These are phyloP conservation scores for Cryptococcus deneoformans DNA, from an alignment of 1,284 basidiomycete species.

Conservation along the genomic window DNA sequence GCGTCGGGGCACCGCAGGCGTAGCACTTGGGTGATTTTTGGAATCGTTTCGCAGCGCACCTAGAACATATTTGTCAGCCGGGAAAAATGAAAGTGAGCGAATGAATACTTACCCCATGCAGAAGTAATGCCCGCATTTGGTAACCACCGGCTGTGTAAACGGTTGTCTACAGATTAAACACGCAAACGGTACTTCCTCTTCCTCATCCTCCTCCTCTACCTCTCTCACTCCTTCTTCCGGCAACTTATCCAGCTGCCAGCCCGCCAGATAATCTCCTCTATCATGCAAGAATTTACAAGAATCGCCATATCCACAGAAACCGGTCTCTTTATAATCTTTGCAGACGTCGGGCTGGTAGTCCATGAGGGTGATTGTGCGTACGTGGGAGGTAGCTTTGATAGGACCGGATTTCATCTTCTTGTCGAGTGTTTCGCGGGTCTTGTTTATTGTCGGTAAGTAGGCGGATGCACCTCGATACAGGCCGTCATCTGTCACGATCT, in stretches of 20 bases:
- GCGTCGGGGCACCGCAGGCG: conserved; percentile 88
- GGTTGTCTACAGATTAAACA: conserved; percentile 94
- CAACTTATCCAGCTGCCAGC: conserved; percentile 88
- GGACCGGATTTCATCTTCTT: conserved; percentile 89
- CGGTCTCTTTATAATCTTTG: conserved; percentile 99
- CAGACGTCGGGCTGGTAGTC: conserved; percentile 99
- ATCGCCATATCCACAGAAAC: conserved; percentile 98
- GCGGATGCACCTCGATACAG: conserved; percentile 80
- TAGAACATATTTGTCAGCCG: conserved; percentile 7
- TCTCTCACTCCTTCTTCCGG: conserved; percentile 22
- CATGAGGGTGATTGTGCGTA: conserved; percentile 89
- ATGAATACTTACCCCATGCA: conserved; percentile 61
- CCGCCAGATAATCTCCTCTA: conserved; percentile 76
- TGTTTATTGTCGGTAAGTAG: conserved; percentile 78
- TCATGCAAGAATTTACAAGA: conserved; percentile 96
- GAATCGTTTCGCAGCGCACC: conserved; percentile 90
- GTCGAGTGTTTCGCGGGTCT: conserved; percentile 64
- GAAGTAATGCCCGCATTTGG: conserved; percentile 96
- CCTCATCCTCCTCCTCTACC: conserved; percentile 60
- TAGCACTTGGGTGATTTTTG: conserved; percentile 93
- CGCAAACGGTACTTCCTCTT: conserved; percentile 93
- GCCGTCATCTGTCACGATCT: conserved; percentile 64
- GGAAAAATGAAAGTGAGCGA: neutral
- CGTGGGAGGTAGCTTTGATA: conserved; percentile 74
- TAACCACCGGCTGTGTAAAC: conserved; percentile 93